Conservation (phyloP, 2,329 filamentous ascomycete species). For the Neurospora sp. region DNA sequence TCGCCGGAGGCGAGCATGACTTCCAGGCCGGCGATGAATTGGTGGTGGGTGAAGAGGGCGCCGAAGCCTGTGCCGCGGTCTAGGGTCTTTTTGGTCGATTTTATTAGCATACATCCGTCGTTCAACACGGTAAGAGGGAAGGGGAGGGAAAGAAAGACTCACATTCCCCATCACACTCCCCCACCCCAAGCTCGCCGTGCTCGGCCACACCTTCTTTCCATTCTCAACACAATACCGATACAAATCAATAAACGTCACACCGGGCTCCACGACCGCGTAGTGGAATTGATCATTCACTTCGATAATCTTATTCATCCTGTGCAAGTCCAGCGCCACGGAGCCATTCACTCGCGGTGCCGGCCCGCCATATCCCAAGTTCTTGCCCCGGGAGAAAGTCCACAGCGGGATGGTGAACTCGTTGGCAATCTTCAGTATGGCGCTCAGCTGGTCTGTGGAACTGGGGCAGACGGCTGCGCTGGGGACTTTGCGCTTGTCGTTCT, state of each 20-base stretch:
- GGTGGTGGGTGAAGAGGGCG: slow-evolving; percentile 16
- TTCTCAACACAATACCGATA: slow-evolving; percentile 30
- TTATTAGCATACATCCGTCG: slow-evolving; percentile 10
- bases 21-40: slow-evolving; percentile 17
- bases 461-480: slow-evolving; percentile 33
- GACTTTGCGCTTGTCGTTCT: slow-evolving; percentile 23
- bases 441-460: slow-evolving; percentile 22
- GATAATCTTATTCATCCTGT: slow-evolving; percentile 33
- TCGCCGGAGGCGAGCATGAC: slow-evolving; percentile 21
- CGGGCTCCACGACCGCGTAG: slow-evolving; percentile 35
- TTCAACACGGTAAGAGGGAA: neutral
- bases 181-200: slow-evolving; percentile 37
- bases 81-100: slow-evolving; percentile 22
- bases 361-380: slow-evolving; percentile 40
- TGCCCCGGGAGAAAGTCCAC: slow-evolving; percentile 25
- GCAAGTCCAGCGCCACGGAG: slow-evolving; percentile 34
- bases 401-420: slow-evolving; percentile 24
- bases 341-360: slow-evolving; percentile 35
- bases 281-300: slow-evolving; percentile 32
- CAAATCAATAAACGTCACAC: slow-evolving; percentile 36
- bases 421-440: slow-evolving; percentile 24
- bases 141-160: slow-evolving; percentile 12
- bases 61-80: slow-evolving; percentile 32
- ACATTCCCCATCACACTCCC: slow-evolving; percentile 39
- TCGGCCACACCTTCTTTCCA: slow-evolving; percentile 34